phyloP scores from a whole-genome alignment of 169 alveolate species.

The Eimeria sp. region DNA sequence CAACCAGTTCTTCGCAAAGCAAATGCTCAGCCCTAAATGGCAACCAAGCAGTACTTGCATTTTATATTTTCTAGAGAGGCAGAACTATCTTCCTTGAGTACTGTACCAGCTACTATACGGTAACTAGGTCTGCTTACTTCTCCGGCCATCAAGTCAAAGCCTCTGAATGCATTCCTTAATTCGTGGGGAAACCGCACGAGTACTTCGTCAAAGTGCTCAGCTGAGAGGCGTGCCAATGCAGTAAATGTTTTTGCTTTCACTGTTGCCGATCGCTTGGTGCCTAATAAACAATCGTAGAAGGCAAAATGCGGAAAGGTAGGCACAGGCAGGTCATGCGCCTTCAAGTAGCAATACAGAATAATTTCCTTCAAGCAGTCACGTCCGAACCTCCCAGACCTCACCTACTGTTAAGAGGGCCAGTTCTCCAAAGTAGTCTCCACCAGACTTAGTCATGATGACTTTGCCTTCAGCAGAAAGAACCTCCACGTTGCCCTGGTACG shows the following conservation, averaged over 20 bases:
- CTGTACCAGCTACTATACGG: not conserved
- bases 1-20: not conserved
- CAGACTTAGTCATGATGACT: constrained; percentile 21
- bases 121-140: constrained; percentile 16
- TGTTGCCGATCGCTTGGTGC: constrained; percentile 57
- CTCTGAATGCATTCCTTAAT: constrained; percentile 57
- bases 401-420: constrained; percentile 64
- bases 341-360: not conserved
- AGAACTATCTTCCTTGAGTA: not conserved
- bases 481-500: constrained; percentile 51
- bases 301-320: not conserved
- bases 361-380: not conserved
- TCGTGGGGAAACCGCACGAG: constrained; percentile 42
- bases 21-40: not conserved
- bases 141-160: constrained; percentile 42
- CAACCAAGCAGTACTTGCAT: not conserved
- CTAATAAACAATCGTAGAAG: not conserved
- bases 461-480: constrained; percentile 36
- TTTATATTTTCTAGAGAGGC: not conserved
- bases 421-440: constrained; percentile 59
- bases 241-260: constrained; percentile 54
- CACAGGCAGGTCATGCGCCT: not conserved
- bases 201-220: constrained; percentile 58
- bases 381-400: constrained; percentile 20
- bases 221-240: constrained; percentile 63